These are phyloP conservation scores for Celoporthe dispersa DNA, from an alignment of 2,329 filamentous ascomycete genomes.

Conservation along the genomic window DNA sequence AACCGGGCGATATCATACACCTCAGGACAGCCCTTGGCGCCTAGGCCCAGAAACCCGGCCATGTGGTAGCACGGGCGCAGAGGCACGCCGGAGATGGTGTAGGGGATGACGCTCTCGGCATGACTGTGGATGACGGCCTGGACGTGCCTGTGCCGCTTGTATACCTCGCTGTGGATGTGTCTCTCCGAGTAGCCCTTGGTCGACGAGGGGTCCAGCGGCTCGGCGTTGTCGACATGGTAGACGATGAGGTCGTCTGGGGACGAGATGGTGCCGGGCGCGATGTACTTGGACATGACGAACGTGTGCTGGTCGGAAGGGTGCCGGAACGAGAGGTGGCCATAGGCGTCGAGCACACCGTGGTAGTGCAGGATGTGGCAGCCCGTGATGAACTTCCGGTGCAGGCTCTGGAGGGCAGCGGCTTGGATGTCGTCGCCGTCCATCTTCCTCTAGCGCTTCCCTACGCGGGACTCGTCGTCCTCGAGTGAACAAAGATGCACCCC, in stretches of 20 bases:
- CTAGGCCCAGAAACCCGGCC: conserved; percentile 46
- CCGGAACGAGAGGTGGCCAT: conserved; percentile 58
- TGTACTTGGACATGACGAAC: conserved; percentile 53
- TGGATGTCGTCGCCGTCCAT: conserved; percentile 16
- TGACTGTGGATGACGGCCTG: conserved; percentile 51
- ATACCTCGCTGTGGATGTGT: conserved; percentile 52
- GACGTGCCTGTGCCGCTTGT: conserved; percentile 45
- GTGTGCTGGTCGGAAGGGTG: conserved; percentile 48
- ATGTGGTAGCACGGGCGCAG: conserved; percentile 48
- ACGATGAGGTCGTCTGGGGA: conserved; percentile 49
- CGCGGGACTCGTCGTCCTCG: neutral
- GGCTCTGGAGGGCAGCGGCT: conserved; percentile 13
- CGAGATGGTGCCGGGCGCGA: conserved; percentile 52
- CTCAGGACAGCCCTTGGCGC: conserved; percentile 34
- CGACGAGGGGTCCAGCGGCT: conserved; percentile 44
- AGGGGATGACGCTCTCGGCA: conserved; percentile 47
- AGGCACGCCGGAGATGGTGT: conserved; percentile 44
- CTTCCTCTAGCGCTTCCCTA: no score
- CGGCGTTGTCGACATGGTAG: conserved; percentile 48
- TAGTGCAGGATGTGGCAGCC: conserved; percentile 57
- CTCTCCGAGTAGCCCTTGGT: conserved; percentile 48
- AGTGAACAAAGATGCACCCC: no score
- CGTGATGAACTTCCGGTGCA: conserved; percentile 41
- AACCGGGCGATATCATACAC: conserved; percentile 40
- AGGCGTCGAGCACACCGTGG: conserved; percentile 55